A percentile compares a stretch with the other conserved stretches of the same genome.
These are phyloP conservation scores for Penicillium polonicum DNA, from an alignment of 2,329 filamentous ascomycete genomes.

Conservation along the genomic window DNA sequence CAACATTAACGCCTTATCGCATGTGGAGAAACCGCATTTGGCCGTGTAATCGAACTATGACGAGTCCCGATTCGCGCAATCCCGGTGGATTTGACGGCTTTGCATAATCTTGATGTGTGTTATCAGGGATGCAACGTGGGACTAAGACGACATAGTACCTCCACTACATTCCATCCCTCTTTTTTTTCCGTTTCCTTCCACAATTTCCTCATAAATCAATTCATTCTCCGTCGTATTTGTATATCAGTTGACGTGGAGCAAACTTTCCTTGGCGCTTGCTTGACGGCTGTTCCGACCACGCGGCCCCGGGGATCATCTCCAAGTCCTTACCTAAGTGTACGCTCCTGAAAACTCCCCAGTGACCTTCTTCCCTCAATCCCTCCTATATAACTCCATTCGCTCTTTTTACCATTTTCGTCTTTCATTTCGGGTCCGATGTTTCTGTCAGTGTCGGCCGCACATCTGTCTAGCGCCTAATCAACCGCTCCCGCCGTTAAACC, in stretches of 20 bases:
- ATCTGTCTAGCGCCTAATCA: conserved; percentile 9
- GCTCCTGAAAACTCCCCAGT: conserved; percentile 1
- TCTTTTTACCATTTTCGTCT: neutral
- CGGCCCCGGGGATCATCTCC: conserved; percentile 4
- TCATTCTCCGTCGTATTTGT: neutral
- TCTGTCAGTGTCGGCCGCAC: neutral
- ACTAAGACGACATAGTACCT: neutral
- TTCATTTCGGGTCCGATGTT: conserved; percentile 6
- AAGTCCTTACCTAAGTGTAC: conserved; percentile 6
- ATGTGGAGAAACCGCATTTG: neutral
- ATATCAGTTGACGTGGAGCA: conserved; percentile 5
- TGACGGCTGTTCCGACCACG: conserved; percentile 5
- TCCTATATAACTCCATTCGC: conserved; percentile 7
- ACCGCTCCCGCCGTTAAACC: neutral
- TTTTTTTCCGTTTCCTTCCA: neutral
- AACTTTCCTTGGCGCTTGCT: conserved; percentile 3
- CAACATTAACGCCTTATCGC: neutral
- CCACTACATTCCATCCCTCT: neutral
- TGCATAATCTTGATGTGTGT: neutral
- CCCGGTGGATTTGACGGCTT: neutral
- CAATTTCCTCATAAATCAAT: neutral
- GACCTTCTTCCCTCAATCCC: neutral
- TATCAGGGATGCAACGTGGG: conserved; percentile 1
- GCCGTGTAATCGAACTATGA: neutral
- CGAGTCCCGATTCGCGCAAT: conserved; percentile 1